Base-by-base conservation (phyloP, 129 eudicot genomes). In the Chrysanthemum lavandulifolium region DNA sequence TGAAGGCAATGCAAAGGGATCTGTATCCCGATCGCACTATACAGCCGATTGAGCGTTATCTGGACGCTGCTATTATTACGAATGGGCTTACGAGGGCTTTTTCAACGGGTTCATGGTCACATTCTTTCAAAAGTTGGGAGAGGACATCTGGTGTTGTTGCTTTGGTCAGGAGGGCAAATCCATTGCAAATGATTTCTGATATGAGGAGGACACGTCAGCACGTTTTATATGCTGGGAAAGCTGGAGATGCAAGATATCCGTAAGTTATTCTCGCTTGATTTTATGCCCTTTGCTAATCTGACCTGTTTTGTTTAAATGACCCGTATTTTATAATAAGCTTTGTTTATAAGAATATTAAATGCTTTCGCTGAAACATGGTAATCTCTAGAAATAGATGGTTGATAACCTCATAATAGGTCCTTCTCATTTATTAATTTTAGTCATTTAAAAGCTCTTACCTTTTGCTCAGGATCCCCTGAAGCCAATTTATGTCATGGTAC, bases 191-290 rank as follows among this genome's bases (percentile, higher is more conserved):
- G 71, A 73, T 77, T 5, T 76, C 95, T 68, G 98, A 92, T 73
- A 83, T 89, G 95, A 87, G 98, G 76, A 92, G 86, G 73, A 82
- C 89, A n/a, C 94, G 96, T 13, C 98, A 86, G 79, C 96, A 88
- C 53, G 96, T 91, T 52, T 45, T 79, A 16, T 86, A 92, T 80
- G 87, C 97, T 11, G 98, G 98, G 31, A 89, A 87, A 75, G 97
- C 86, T 68, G 98, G 98, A 18, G 98, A 93, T 81, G 97, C 97
- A 4, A 78, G 98, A 93, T 93, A 93, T 83, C 98, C 97, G 98
- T 93, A 73, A 87, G 98, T 81, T 25, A n/a, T 77, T 65, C 8
- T 45, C 50, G 33, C 63, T 27, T 73, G 47, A 40, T 33, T 69
- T 14, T 23, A 16, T 49, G 40, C 29, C n/a, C 47, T 40, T 10